phyloP scores from a whole-genome alignment of 2,329 filamentous ascomycete genomes.

The Amphichorda felina region DNA sequence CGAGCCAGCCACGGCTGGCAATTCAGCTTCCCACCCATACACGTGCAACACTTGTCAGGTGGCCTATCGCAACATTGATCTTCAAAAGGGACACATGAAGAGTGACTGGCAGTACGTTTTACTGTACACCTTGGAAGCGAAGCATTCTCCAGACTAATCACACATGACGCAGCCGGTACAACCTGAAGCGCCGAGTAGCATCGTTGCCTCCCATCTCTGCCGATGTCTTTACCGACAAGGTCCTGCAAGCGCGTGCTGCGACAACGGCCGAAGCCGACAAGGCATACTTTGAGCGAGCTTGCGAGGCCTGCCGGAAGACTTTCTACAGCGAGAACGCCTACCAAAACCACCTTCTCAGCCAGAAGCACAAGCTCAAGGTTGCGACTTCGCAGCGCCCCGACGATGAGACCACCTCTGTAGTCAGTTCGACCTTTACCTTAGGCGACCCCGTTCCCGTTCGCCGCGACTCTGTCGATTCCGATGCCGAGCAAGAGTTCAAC shows the following conservation, averaged over 20 bases:
- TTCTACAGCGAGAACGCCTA: conserved; percentile 97
- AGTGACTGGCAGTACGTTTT: conserved; percentile 92
- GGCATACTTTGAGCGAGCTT: conserved; percentile 77
- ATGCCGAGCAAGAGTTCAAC: conserved; percentile 63
- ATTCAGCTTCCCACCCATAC: conserved; percentile 62
- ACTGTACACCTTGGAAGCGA: background rate
- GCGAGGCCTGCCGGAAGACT: conserved; percentile 74
- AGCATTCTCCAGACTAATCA: background rate
- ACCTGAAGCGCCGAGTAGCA: conserved; percentile 87
- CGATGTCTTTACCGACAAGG: conserved; percentile 91
- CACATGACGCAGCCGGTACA: conserved; percentile 58
- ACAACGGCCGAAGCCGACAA: conserved; percentile 77
- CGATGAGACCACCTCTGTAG: conserved; percentile 68
- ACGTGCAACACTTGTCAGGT: conserved; percentile 98
- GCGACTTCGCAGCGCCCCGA: conserved; percentile 34
- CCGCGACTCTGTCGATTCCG: conserved; percentile 43
- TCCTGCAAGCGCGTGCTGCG: conserved; percentile 77
- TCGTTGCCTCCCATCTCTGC: conserved; percentile 83
- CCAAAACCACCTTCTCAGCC: conserved; percentile 81
- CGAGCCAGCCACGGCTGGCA: conserved; percentile 16
- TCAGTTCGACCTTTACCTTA: conserved; percentile 85
- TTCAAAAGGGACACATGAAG: conserved; percentile 93
- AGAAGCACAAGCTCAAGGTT: conserved; percentile 64
- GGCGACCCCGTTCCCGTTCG: conserved; percentile 57
- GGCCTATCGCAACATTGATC: conserved; percentile 85